Percentiles rank a stretch among this genome's conserved stretches.
phyloP scores from a whole-genome alignment of 208 protist species.

The Leishmania mexicana region DNA sequence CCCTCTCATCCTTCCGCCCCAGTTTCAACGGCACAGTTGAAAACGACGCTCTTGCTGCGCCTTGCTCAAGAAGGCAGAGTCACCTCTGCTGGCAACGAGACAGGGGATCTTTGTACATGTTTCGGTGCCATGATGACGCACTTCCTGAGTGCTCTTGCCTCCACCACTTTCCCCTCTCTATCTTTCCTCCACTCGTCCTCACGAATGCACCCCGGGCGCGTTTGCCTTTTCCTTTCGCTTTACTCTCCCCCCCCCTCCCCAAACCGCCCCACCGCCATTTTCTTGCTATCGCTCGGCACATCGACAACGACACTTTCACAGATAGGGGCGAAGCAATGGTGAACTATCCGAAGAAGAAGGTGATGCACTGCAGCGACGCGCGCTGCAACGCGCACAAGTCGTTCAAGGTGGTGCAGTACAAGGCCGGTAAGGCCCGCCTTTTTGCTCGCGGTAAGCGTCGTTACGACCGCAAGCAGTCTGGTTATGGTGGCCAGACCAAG shows the following conservation, averaged over 20 bases:
- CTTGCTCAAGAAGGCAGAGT: not conserved
- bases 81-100: not conserved
- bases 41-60: not conserved
- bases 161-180: not conserved
- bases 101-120: not conserved
- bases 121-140: not conserved
- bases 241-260: too few species aligned
- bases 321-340: slow-evolving; percentile 55
- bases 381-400: slow-evolving; percentile 96
- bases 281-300: not conserved
- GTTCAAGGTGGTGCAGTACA: slow-evolving; percentile 99
- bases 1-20: not conserved
- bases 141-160: not conserved
- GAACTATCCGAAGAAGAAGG: slow-evolving; percentile 95
- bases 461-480: slow-evolving; percentile 99
- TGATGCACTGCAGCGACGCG: slow-evolving; percentile 88
- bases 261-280: not conserved
- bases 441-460: slow-evolving; percentile 97
- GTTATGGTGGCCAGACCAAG: slow-evolving; percentile 99
- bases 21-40: not conserved
- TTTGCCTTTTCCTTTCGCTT: not conserved
- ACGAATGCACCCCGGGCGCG: not conserved
- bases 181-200: too few species aligned
- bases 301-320: not conserved
- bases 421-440: slow-evolving; percentile 98